These are phyloP conservation scores for Aspergillus texensis DNA, from an alignment of 2,329 filamentous ascomycete species.

Conservation along the genomic window DNA sequence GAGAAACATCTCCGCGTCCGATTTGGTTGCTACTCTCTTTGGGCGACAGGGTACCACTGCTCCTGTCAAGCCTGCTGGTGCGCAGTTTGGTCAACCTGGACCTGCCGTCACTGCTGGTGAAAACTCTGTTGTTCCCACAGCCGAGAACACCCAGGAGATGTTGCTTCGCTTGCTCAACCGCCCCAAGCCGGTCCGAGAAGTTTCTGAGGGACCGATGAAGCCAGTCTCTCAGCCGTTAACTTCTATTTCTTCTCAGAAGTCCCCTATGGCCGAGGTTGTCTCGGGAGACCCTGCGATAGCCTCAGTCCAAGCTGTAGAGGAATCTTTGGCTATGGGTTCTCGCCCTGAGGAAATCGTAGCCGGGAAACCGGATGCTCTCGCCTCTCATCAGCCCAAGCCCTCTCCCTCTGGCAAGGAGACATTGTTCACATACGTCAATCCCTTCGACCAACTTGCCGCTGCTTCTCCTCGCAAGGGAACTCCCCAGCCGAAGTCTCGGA, in stretches of 20 bases:
- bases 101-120: constrained; percentile 22
- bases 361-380: constrained; percentile 42
- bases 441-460: constrained; percentile 69
- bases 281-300: constrained; percentile 8
- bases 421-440: constrained; percentile 72
- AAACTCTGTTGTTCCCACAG: constrained; percentile 39
- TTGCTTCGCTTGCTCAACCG: constrained; percentile 83
- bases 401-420: constrained; percentile 40
- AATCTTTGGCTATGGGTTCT: constrained; percentile 16
- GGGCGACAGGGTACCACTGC: constrained; percentile 43
- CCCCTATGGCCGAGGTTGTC: constrained; percentile 28
- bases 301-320: constrained; percentile 17
- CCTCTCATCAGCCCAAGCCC: constrained; percentile 32
- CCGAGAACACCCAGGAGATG: constrained; percentile 77
- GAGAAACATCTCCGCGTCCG: constrained; percentile 55
- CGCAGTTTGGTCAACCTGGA: constrained; percentile 24
- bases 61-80: constrained; percentile 22
- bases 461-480: constrained; percentile 65
- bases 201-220: constrained; percentile 24
- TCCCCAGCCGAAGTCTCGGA: constrained; percentile 49
- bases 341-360: constrained; percentile 19
- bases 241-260: constrained; percentile 39
- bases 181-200: constrained; percentile 52
- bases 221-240: constrained; percentile 43
- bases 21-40: constrained; percentile 60